Evolutionary conservation across 108 stramenopile species (phyloP), one percentile per base, ranked within the genome.

Genomic region (Stephanodiscus minutulus): DNA sequence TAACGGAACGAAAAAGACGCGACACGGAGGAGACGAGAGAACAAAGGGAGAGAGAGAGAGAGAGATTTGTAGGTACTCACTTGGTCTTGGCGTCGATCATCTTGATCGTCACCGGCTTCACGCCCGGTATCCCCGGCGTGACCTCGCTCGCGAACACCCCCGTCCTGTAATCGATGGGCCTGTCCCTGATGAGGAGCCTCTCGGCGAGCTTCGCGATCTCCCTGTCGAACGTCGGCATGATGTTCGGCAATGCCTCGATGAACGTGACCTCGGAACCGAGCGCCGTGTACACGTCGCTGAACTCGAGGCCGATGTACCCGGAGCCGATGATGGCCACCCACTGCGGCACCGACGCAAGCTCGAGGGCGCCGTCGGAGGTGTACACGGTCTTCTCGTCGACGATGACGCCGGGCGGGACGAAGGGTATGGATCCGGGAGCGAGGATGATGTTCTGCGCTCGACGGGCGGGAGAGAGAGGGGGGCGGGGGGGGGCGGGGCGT

Each of bases 21-120:
- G 8, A 20, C 50, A 52, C 20, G 7, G n/a, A n/a, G n/a, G n/a
- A n/a, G n/a, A n/a, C n/a, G n/a, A n/a, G n/a, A n/a, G n/a, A n/a
- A n/a, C n/a, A n/a, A n/a, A n/a, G n/a, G n/a, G n/a, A n/a, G n/a
- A 20, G 0, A 24, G 18, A 52, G 22, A 52, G 9, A 10, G 50
- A 52, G 24, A 52, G 18, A 18, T 9, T 49, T 0, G 7, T 20
- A 20, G 0, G 1, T 31, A 87, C 87, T 81, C 79, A 90, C 93
- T 98, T 98, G 36, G 98, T 98, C 56, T 91, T 83, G 68, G 97
- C 98, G 84, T 98, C 97, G 84, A 98, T 98, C 97, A 98, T 96
- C 82, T 98, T 95, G 83, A 98, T 96, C 44, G 96, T 97, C 25
- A 97, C 96, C 20, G 98, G 98, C 81, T 98, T 98, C 66, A 88